Evolutionary conservation across 1,284 basidiomycete species (phyloP).

Genomic region (Melampsora medusae): DNA sequence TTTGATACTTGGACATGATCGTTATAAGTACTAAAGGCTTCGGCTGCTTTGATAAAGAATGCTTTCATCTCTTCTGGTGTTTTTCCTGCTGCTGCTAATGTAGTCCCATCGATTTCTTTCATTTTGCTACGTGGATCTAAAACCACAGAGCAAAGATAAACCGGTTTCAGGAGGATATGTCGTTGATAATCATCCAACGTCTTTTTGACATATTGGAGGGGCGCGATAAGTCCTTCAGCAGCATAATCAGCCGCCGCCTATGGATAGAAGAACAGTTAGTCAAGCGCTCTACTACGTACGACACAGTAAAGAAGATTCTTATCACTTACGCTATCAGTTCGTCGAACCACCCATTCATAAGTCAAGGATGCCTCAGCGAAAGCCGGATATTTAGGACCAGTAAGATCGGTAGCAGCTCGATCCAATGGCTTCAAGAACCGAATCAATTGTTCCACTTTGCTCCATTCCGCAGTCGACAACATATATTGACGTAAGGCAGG

Average conservation of each 20-base stretch:
- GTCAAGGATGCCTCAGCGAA: no score
- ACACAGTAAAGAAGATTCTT: neutral
- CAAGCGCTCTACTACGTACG: no score
- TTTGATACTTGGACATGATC: neutral
- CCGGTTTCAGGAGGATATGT: neutral
- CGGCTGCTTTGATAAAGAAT: neutral
- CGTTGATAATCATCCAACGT: neutral
- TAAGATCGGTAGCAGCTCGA: neutral
- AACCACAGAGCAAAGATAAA: conserved; percentile 3
- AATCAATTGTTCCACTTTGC: neutral
- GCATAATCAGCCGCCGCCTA: no score
- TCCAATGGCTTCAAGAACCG: neutral
- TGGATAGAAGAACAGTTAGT: no score
- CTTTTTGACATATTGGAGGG: no score
- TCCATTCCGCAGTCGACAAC: neutral
- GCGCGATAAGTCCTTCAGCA: no score
- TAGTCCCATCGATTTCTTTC: neutral
- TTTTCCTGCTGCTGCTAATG: neutral
- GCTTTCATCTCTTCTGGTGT: neutral
- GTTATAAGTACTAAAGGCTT: neutral
- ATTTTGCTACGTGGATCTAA: conserved; percentile 2
- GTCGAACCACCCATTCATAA: no score
- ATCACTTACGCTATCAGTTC: neutral
- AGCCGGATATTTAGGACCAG: no score
- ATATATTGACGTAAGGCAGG: neutral